A percentile compares a stretch with the other conserved stretches of the same genome.
These are phyloP conservation scores for Cutaneotrichosporon sp. DNA, from an alignment of 1,284 basidiomycete genomes.

Conservation along the genomic window DNA sequence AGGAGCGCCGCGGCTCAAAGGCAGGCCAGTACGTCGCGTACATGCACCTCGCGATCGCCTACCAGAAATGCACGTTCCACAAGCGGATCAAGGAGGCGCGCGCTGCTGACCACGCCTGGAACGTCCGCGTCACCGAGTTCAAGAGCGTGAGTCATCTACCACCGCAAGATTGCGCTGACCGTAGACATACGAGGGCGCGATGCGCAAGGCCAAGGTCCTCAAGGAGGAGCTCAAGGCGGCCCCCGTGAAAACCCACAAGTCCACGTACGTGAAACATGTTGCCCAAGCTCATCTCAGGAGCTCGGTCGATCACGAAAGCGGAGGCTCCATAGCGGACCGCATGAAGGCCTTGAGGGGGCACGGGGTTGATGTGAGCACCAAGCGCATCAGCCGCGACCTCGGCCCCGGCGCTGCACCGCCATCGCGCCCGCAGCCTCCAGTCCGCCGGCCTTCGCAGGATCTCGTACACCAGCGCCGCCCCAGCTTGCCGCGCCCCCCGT, in stretches of 20 bases:
- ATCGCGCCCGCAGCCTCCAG: background rate
- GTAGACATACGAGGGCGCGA: constrained; percentile 41
- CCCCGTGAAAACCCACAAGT: background rate
- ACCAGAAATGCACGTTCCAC: constrained; percentile 36
- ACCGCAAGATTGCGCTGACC: background rate
- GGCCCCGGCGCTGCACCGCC: background rate
- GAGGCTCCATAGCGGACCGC: constrained; percentile 52
- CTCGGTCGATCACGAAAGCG: constrained; percentile 22
- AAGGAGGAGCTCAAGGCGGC: constrained; percentile 35
- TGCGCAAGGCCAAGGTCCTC: constrained; percentile 43
- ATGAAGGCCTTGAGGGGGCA: constrained; percentile 50
- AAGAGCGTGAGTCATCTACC: constrained; percentile 39
- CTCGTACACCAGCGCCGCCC: background rate
- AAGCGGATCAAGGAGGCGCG: constrained; percentile 30
- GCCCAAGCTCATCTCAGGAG: background rate
- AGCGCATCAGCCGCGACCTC: constrained; percentile 41
- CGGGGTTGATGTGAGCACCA: constrained; percentile 49
- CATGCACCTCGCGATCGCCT: constrained; percentile 35
- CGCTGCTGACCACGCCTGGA: constrained; percentile 38
- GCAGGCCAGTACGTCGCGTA: constrained; percentile 49
- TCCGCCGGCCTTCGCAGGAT: background rate
- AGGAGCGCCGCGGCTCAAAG: constrained; percentile 37
- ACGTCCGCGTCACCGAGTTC: constrained; percentile 41
- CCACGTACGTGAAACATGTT: background rate
- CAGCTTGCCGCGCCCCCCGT: constrained; percentile 1